Base-by-base conservation (phyloP, 1,284 basidiomycete genomes). In the Ganoderma resinaceum region DNA sequence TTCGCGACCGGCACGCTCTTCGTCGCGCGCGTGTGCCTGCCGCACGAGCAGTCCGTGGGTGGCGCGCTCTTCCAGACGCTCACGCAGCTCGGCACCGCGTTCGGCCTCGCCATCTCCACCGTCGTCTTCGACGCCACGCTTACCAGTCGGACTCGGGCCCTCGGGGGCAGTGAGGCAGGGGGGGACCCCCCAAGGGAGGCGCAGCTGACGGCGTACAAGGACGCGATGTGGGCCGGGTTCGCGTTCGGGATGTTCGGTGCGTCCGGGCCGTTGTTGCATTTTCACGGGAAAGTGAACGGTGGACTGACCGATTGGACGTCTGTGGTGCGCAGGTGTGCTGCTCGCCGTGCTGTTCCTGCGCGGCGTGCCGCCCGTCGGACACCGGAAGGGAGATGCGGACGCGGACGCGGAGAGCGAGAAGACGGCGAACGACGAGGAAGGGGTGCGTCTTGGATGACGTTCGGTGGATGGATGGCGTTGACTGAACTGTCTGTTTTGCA, bases 21-120 rank as follows among this genome's bases (percentile, higher is more conserved):
- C 76, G 87, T 95, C 63, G 89, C 93, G 0, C 90, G 90, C 69
- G 83, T 93, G n/a, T 86, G 89, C 2, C 79, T 86, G 2, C 89
- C 89, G 1, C 85, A 91, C 67, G 95, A 96, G 76, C 94, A 96
- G 78, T 90, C 88, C 75, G 85, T 95, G 1, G 90, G 91, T 0
- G 93, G 93, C 3, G 94, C 89, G 1, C 72, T 94, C 52, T 93
- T 93, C 77, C 90, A 92, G 75, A 92, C 91, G 35, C 90, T 94
- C 86, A 89, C 87, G 3, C 91, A 92, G 88, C 80, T 95, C 16
- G 94, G 94, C 20, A 89, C 89, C 0, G 86, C 92, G 2, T 85
- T 95, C 49, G 94, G 94, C 9, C 83, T 95, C 18, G 90, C 93
- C 18, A 84, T 94, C 40, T 87, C 90, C 1, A 92, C 92, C 4